Conservation (phyloP, 73 alveolate genomes). For the Diophrys sp. region DNA sequence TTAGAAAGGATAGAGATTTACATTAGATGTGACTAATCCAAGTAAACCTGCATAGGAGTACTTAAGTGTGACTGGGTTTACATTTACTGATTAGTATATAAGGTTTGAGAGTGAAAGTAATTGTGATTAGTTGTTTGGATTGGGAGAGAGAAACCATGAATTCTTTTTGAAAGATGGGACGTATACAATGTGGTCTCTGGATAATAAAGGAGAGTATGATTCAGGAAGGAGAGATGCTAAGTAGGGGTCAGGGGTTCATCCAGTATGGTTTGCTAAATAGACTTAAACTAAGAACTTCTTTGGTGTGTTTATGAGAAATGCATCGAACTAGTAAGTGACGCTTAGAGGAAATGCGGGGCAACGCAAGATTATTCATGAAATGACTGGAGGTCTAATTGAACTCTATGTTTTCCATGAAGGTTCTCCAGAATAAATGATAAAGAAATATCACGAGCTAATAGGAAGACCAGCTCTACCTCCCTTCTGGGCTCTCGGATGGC, state of each 20-base stretch:
- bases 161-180: conserved; percentile 21
- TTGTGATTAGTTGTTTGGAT: conserved; percentile 14
- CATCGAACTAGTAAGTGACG: conserved; percentile 36
- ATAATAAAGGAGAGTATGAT: conserved; percentile 55
- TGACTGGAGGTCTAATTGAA: conserved; percentile 68
- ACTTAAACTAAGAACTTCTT: conserved; percentile 27
- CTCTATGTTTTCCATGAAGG: conserved; percentile 45
- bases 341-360: conserved; percentile 6
- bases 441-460: conserved; percentile 49
- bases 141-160: conserved; percentile 24
- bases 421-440: conserved; percentile 42
- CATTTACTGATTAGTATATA: background rate
- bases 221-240: conserved; percentile 51
- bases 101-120: conserved; percentile 1
- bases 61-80: background rate
- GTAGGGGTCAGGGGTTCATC: conserved; percentile 66
- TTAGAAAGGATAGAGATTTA: too few species aligned
- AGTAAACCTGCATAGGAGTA: too few species aligned
- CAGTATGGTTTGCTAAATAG: conserved; percentile 43
- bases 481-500: conserved; percentile 78
- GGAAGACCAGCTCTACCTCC: conserved; percentile 59
- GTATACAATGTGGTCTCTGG: conserved; percentile 51
- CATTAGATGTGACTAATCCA: too few species aligned
- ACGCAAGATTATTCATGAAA: conserved; percentile 26
- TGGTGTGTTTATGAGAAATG: conserved; percentile 42